Base-by-base conservation (phyloP, 2,329 filamentous ascomycete genomes). In the Botrytis sinoallii region DNA sequence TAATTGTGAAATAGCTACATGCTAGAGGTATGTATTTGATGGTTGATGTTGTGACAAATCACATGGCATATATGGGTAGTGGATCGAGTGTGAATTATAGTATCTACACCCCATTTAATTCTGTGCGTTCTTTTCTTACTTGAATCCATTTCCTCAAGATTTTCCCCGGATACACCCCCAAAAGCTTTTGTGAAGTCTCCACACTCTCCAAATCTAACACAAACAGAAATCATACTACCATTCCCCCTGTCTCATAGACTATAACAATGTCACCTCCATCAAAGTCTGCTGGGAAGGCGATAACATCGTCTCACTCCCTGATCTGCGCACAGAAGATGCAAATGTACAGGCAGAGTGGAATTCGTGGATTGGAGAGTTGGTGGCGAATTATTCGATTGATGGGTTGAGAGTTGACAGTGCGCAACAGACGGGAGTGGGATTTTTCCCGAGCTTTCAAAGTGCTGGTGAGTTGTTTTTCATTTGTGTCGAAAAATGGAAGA, bases 371-470 rank as follows among this genome's bases (percentile, higher is more conserved):
- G 73, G 69, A 10, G 35, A 76, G 8, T 65, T 81, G 1, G 77
- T 81, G 16, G 59, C 79, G 1, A 79, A 77, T 60, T 84, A 77
- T 78, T 82, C 42, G 74, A 81, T 85, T 65, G 86, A 88, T 77
- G 86, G 86, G 2, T 77, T 87, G n/a, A 84, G 86, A 68, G 80
- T 87, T 42, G 86, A 88, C 77, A 85, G 84, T 61, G 83, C 84
- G 14, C 83, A 85, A 76, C 82, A 87, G 74, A 82, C 86, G 48
- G 79, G 84, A 46, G 82, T 81, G 75, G 84, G 83, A 18, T 92
- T 90, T 80, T 90, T 88, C 83, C 82, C 87, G 0, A 81, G 78
- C 0, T 91, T 91, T 76, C 75, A 80, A 67, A 82, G 85, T 35
- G 77, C 83, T 10, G 86, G 78, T 79, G 71, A 70, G 75, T 73